Base-by-base conservation (phyloP, 306 rosid genomes). In the Prunus mongolica region DNA sequence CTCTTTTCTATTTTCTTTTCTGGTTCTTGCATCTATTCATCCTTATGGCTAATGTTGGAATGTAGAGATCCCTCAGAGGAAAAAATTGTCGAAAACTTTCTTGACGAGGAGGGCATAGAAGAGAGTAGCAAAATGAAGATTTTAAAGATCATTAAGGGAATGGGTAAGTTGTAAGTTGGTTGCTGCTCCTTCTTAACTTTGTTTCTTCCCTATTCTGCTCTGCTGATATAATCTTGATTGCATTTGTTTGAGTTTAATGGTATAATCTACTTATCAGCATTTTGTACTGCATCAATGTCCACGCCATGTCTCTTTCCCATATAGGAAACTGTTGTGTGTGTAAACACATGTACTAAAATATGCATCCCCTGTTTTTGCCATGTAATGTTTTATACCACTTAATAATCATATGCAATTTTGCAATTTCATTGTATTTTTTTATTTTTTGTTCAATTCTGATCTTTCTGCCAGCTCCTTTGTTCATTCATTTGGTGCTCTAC, bases 111-210 rank as follows among this genome's bases (percentile, higher is more conserved):
- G 78, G 89, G 93, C 56, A 74, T 94, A 41, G 91, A 89, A 69
- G 89, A 90, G 81, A 75, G 72, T 66, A 85, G 45, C 73, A 94
- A 87, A 82, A 77, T 58, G 0, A 85, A 75, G 66, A 87, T 94
- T 65, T 74, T 89, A 78, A 67, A 57, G 65, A 91, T 94, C 73
- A 80, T 94, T 72, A 90, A 84, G 66, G 91, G 88, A 78, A 91
- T 90, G 96, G 97, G 98, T 91, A 47, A 75, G 97, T 81, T 80
- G 98, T 91, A 44, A 73, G 97, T 81, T 80, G 32, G 19, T 73
- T 71, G 71, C 24, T 65, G 52, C 71, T 75, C 22, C n/a, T 11
- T 25, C n/a, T 77, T 28, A 60, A 27, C 77, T 49, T 45, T 6
- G 14, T 61, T 6, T 7, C 24, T 4, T 61, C 79, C 82, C 58